These are phyloP conservation scores for Serendipita sp. DNA, from an alignment of 768 basidiomycete species.

Conservation along the genomic window DNA sequence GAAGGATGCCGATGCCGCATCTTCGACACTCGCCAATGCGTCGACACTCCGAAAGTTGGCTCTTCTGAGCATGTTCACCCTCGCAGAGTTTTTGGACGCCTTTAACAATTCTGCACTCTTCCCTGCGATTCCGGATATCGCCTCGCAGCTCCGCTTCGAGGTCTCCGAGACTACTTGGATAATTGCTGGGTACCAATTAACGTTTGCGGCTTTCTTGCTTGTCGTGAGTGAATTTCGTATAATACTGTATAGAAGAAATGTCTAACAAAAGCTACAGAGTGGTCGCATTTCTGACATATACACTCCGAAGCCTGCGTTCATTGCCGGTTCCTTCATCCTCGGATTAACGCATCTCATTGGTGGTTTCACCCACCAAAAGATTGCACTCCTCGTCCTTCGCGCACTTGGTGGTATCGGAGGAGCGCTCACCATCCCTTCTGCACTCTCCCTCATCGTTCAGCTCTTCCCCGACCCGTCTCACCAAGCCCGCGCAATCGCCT, in stretches of 20 bases:
- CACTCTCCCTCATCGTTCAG: slow-evolving; percentile 32
- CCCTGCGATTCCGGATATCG: slow-evolving; percentile 22
- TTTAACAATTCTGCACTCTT: slow-evolving; percentile 30
- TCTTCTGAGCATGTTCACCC: slow-evolving; percentile 26
- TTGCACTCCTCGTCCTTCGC: slow-evolving; percentile 21
- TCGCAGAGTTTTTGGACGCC: slow-evolving; percentile 29
- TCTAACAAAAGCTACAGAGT: slow-evolving; percentile 22
- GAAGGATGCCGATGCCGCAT: not conserved
- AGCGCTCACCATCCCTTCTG: slow-evolving; percentile 36
- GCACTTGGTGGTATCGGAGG: slow-evolving; percentile 27
- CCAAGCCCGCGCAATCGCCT: slow-evolving; percentile 33
- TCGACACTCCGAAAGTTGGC: slow-evolving; percentile 18
- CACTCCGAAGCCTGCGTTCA: slow-evolving; percentile 29
- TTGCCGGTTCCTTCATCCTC: slow-evolving; percentile 19
- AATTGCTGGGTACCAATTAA: slow-evolving; percentile 27
- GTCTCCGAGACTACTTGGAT: slow-evolving; percentile 24
- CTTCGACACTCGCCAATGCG: not conserved
- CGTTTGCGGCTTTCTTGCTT: slow-evolving; percentile 30
- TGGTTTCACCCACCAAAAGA: slow-evolving; percentile 20
- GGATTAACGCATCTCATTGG: slow-evolving; percentile 20
- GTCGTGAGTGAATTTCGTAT: slow-evolving; percentile 17
- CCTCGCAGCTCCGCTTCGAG: slow-evolving; percentile 13
- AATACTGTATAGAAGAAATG: not conserved
- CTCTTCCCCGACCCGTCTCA: slow-evolving; percentile 32
- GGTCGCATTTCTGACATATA: slow-evolving; percentile 27